Evolutionary conservation across 2,329 filamentous ascomycete genomes (phyloP), one percentile per base, ranked within the genome.

Genomic region (Cryphonectria japonica): DNA sequence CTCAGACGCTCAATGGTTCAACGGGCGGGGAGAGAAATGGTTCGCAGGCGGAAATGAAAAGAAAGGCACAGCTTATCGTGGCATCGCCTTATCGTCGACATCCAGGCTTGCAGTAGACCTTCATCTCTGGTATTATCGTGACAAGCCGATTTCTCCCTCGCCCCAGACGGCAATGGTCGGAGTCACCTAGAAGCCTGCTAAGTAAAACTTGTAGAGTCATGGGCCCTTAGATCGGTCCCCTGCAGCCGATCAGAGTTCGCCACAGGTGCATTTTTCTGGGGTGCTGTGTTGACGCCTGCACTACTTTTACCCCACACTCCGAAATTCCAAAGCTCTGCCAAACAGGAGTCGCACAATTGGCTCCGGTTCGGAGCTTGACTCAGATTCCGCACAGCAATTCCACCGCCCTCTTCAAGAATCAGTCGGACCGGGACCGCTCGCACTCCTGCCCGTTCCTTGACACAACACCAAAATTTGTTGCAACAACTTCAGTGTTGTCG

Each of bases 251-350:
- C 63, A 43, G 63, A 65, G 63, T 29, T 65, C 63, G 63, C 63
- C 63, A 65, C 26, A 19, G 43, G n/a, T 29, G 41, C 63, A 52
- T 11, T 16, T 32, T 65, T 65, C 50, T 29, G 50, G 60, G 60
- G 60, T n/a, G 60, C 34, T 13, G 8, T 37, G n/a, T n/a, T 41
- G 39, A 39, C 61, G 61, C 61, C 41, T n/a, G 19, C 9, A 16
- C 37, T 39, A 13, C 37, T 19, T 41, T n/a, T 69, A 69, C 62
- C 68, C 68, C 68, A 69, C 68, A 69, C 46, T 69, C 52, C 54
- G 65, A 52, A 50, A 50, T 64, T 39, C 61, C 34, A 61, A 52
- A 67, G 39, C 29, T 60, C 61, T 50, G 41, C 63, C 63, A 65
- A 65, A 65, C 63, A 52, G 63, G 41, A 52, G 43, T 19, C 63